phyloP scores from a whole-genome alignment of 305 asterid genomes.

The Coffea humblotiana region DNA sequence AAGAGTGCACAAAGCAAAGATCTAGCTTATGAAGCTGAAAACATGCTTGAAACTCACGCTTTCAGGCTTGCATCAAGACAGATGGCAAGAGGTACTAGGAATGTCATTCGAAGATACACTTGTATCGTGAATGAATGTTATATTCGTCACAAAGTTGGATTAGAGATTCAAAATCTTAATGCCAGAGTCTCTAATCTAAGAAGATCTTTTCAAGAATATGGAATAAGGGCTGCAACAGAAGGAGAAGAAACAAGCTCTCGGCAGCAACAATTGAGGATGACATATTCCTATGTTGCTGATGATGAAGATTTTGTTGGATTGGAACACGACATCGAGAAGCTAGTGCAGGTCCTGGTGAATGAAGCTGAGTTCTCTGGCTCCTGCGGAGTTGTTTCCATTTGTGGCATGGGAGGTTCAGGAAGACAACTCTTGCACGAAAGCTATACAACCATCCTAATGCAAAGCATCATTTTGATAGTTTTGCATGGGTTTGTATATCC shows the following conservation, averaged over 20 bases:
- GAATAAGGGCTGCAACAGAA: neutral
- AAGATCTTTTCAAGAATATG: conserved; percentile 6
- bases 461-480: conserved; percentile 32
- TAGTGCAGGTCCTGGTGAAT: conserved; percentile 28
- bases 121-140: conserved; percentile 25
- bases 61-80: conserved; percentile 20
- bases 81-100: neutral
- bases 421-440: conserved; percentile 45
- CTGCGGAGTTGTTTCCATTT: conserved; percentile 3
- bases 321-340: conserved; percentile 32
- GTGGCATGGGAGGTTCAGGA: conserved; percentile 28
- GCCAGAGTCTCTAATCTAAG: conserved; percentile 1
- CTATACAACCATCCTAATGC: conserved; percentile 2
- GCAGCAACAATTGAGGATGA: conserved; percentile 20
- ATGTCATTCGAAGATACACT: conserved; percentile 8
- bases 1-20: conserved; percentile 44
- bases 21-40: conserved; percentile 38
- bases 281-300: conserved; percentile 36
- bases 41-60: conserved; percentile 23
- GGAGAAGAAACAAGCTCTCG: neutral
- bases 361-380: conserved; percentile 3
- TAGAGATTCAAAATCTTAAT: conserved; percentile 24
- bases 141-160: neutral
- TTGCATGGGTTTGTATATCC: conserved; percentile 51
- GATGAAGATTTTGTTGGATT: conserved; percentile 43